A percentile compares a stretch with the other conserved stretches of the same genome.
phyloP scores from a whole-genome alignment of 257 asterid species.

The Fraxinus americana region DNA sequence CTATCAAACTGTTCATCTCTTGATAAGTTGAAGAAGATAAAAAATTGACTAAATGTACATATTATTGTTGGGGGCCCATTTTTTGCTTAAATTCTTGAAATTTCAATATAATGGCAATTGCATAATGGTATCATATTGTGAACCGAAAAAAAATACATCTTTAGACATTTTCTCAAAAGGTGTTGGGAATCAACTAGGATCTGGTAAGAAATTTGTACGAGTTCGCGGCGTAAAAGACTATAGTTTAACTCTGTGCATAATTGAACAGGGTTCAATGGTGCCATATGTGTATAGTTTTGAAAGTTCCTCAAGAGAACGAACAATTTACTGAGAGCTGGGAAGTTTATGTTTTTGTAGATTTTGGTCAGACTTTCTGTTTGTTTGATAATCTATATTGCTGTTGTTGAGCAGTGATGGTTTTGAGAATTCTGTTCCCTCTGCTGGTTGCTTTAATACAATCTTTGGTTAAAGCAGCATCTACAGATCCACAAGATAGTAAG shows the following conservation, averaged over 20 bases:
- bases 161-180: background rate
- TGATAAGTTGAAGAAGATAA: background rate
- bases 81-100: background rate
- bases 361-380: background rate
- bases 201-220: background rate
- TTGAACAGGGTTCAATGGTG: background rate
- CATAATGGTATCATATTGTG: background rate
- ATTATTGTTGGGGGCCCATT: background rate
- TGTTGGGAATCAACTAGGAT: constrained; percentile 1
- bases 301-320: background rate
- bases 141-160: background rate
- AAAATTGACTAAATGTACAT: background rate
- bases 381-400: constrained; percentile 16
- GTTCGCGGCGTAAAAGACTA: background rate
- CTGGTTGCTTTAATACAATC: constrained; percentile 42
- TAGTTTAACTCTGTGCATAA: background rate
- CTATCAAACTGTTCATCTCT: background rate
- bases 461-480: constrained; percentile 41
- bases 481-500: constrained; percentile 57
- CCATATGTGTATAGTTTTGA: background rate
- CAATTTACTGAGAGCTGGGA: background rate
- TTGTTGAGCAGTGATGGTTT: constrained; percentile 32
- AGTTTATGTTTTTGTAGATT: constrained; percentile 4
- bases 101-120: background rate
- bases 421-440: constrained; percentile 36